Evolutionary conservation across 148 eudicot species (phyloP).

Genomic region (Amaranthus hypochondriacus): DNA sequence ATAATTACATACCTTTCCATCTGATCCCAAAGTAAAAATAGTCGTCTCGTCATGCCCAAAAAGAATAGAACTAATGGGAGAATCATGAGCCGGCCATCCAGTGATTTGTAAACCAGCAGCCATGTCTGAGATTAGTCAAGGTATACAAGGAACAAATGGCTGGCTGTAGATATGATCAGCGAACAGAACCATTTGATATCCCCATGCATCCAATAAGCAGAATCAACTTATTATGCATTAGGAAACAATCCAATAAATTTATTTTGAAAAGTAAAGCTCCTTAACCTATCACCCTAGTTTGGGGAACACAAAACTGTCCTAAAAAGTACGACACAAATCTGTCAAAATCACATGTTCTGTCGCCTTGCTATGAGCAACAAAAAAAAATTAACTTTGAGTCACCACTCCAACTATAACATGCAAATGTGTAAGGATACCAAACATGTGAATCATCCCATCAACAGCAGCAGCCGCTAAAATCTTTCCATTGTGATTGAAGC

Average conservation of each 20-base stretch:
- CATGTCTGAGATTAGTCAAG: slow-evolving; percentile 55
- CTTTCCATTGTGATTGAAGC: slow-evolving; percentile 98
- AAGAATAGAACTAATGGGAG: slow-evolving; percentile 73
- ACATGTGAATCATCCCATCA: slow-evolving; percentile 99
- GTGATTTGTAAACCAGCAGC: slow-evolving; percentile 87
- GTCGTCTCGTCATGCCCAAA: slow-evolving; percentile 96
- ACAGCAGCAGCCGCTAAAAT: slow-evolving; percentile 96
- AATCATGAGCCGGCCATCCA: slow-evolving; percentile 99
- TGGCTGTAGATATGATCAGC: slow-evolving; percentile 3
- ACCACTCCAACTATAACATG: background rate
- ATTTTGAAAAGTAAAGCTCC: background rate
- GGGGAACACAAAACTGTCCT: background rate
- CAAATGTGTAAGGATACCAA: slow-evolving; percentile 86
- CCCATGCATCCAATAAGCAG: slow-evolving; percentile 2
- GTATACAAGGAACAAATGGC: slow-evolving; percentile 23
- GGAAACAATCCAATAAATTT: background rate
- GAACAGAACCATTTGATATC: background rate
- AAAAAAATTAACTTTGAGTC: background rate
- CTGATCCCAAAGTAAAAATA: slow-evolving; percentile 83
- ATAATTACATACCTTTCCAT: slow-evolving; percentile 72
- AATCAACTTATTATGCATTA: slow-evolving; percentile 1
- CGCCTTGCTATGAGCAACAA: background rate
- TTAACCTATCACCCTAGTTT: background rate
- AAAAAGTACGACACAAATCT: background rate
- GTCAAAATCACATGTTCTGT: too few species aligned